Percentiles rank a stretch among this genome's conserved stretches.
Conservation (phyloP, 495 filamentous ascomycete genomes). For the Pseudevernia furfuracea region DNA sequence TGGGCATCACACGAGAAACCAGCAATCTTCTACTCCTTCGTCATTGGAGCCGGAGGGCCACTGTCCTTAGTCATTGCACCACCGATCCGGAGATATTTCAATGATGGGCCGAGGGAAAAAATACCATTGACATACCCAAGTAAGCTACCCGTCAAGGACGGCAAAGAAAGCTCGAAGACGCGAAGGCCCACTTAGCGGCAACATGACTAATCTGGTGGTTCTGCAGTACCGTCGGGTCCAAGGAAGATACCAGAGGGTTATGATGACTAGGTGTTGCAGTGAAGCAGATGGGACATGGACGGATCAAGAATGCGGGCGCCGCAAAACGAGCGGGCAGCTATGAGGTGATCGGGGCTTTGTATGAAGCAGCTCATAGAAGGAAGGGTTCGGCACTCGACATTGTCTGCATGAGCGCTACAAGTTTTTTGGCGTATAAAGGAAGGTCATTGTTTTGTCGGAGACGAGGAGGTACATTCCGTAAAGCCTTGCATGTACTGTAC, state of each 20-base stretch:
- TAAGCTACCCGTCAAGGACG: constrained; percentile 38
- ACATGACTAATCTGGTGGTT: background rate
- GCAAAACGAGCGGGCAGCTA: background rate
- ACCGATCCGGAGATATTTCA: constrained; percentile 58
- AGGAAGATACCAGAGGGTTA: constrained; percentile 65
- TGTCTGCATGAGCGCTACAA: background rate
- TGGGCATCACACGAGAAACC: constrained; percentile 83
- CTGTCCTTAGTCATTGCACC: constrained; percentile 58
- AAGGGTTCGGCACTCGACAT: background rate
- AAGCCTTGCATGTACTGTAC: background rate
- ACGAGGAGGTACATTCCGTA: background rate
- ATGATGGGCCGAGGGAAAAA: constrained; percentile 58
- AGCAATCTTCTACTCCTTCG: constrained; percentile 74
- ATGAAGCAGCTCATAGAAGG: background rate
- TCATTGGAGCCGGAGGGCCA: constrained; percentile 67
- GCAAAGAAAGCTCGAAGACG: background rate
- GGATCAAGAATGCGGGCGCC: background rate
- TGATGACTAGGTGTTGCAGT: constrained; percentile 48
- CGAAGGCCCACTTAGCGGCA: background rate
- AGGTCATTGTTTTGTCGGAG: background rate
- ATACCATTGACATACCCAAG: constrained; percentile 88
- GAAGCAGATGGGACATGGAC: background rate
- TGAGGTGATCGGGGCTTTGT: background rate
- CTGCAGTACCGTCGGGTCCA: constrained; percentile 65
- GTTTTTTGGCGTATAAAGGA: background rate